phyloP scores from a whole-genome alignment of 176 grass and related monocot species.

The Oropetium thomaeum region DNA sequence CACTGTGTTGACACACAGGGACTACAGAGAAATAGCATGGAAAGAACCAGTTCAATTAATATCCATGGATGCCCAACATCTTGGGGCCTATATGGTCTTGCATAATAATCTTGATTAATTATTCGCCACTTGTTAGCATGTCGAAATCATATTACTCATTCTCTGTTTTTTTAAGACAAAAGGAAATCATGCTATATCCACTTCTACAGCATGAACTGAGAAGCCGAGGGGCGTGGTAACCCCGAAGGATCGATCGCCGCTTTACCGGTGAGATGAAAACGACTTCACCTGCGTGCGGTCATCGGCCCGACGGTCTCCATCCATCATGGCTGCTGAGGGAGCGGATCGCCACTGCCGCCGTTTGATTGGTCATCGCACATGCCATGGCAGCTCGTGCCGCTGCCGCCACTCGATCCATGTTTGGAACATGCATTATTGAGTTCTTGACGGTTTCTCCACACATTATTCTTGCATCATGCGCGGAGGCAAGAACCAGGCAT shows the following conservation, averaged over 20 bases:
- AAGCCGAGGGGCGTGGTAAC: background rate
- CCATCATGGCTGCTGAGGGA: no score
- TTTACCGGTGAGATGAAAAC: background rate
- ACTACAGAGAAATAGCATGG: background rate
- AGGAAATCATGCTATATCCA: background rate
- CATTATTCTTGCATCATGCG: background rate
- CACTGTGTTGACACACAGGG: background rate
- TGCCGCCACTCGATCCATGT: conserved; percentile 13
- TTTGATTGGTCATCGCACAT: background rate
- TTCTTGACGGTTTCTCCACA: background rate
- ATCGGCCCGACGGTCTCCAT: background rate
- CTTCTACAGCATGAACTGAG: background rate
- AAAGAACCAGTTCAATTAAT: background rate
- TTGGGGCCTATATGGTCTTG: background rate
- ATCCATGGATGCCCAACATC: background rate
- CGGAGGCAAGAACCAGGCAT: background rate
- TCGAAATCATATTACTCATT: background rate
- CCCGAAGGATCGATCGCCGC: background rate
- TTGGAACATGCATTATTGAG: conserved; percentile 33
- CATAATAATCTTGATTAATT: no score
- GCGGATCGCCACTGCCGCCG: background rate
- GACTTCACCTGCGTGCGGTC: background rate
- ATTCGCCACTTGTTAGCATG: background rate
- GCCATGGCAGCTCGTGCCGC: background rate
- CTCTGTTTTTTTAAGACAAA: no score